phyloP scores from a whole-genome alignment of 208 protist species.

The Leptomonas seymouri region DNA sequence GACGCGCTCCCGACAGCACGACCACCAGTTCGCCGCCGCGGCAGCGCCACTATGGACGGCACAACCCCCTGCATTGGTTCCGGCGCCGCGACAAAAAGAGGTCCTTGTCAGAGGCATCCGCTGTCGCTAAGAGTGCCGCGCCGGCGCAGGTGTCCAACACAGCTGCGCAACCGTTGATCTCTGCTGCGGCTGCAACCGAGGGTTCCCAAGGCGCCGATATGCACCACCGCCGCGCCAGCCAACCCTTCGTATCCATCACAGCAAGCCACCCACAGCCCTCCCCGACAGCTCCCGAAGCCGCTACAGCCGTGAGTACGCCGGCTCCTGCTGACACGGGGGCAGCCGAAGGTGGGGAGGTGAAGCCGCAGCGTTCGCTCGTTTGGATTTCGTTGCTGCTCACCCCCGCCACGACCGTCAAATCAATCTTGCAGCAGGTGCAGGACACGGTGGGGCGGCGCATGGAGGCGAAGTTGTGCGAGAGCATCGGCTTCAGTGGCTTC shows the following conservation, averaged over 20 bases:
- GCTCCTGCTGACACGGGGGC: background rate
- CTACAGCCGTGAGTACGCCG: background rate
- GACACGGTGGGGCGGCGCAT: slow-evolving; percentile 44
- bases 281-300: background rate
- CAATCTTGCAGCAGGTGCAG: slow-evolving; percentile 32
- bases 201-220: background rate
- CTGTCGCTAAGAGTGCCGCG: background rate
- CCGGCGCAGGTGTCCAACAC: background rate
- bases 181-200: background rate
- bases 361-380: slow-evolving; percentile 23
- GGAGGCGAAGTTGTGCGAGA: slow-evolving; percentile 23
- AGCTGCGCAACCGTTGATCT: background rate
- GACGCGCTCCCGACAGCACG: background rate
- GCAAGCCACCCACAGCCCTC: background rate
- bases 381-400: slow-evolving; percentile 51
- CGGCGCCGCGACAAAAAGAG: slow-evolving; percentile 1
- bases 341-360: background rate
- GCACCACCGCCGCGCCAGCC: background rate
- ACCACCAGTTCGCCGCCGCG: background rate
- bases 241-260: background rate
- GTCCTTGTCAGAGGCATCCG: too few relatives aligned
- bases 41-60: background rate
- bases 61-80: slow-evolving; percentile 12
- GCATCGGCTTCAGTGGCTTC: background rate
- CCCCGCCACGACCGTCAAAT: slow-evolving; percentile 30